Conservation (phyloP, 2,329 filamentous ascomycete genomes). For the Beauveria rudraprayagi region DNA sequence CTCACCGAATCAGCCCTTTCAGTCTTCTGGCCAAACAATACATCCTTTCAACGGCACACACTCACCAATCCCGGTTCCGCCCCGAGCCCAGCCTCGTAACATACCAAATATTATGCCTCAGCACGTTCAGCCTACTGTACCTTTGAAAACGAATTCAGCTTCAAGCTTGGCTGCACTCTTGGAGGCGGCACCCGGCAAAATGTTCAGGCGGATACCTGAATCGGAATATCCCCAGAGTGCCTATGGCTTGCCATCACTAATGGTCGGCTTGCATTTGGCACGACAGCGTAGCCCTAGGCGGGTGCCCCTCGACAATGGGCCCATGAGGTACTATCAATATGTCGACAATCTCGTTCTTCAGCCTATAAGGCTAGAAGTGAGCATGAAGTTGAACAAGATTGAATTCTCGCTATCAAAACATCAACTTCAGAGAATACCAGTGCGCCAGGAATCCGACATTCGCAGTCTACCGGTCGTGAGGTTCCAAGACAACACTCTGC, state of each 20-base stretch:
- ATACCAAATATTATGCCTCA: neutral
- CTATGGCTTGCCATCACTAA: slow-evolving; percentile 33
- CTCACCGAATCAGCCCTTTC: neutral
- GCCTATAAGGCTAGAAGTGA: slow-evolving; percentile 1
- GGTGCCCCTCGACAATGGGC: slow-evolving; percentile 18
- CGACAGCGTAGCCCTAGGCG: slow-evolving; percentile 40
- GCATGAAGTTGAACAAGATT: neutral
- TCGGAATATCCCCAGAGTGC: slow-evolving; percentile 34
- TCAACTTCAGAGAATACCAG: neutral
- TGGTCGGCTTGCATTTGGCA: slow-evolving; percentile 39
- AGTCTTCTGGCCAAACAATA: neutral
- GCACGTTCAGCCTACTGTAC: neutral
- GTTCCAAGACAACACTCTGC: neutral
- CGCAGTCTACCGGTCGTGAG: neutral
- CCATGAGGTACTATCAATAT: slow-evolving; percentile 1
- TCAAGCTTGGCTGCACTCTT: neutral
- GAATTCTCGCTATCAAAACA: neutral
- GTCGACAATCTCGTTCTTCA: neutral
- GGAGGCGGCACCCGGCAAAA: neutral
- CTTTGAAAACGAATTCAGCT: neutral
- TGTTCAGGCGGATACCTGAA: slow-evolving; percentile 14
- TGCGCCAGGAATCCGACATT: neutral
- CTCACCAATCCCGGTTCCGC: neutral
- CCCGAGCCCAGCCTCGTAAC: neutral
- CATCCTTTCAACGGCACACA: neutral